Percentiles rank a stretch among this genome's conserved stretches.
phyloP scores from a whole-genome alignment of 2,329 filamentous ascomycete species.

The Hypoxylon sp. region DNA sequence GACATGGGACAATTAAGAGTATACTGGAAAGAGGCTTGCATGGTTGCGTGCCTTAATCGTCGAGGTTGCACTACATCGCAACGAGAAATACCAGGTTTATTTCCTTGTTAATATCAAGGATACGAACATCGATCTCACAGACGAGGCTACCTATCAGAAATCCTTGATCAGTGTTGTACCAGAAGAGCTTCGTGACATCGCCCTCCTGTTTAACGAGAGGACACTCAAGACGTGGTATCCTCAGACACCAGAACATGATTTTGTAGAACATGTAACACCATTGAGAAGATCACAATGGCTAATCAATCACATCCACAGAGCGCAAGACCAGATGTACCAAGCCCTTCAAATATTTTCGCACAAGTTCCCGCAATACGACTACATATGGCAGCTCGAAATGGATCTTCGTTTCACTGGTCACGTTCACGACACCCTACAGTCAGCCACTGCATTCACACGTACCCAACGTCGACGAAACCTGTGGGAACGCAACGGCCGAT shows the following conservation, averaged over 20 bases:
- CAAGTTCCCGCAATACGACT: slow-evolving; percentile 68
- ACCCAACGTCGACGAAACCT: slow-evolving; percentile 74
- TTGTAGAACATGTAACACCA: background rate
- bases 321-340: slow-evolving; percentile 44
- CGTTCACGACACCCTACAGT: slow-evolving; percentile 61
- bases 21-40: slow-evolving; percentile 68
- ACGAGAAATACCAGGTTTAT: slow-evolving; percentile 70
- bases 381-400: slow-evolving; percentile 75
- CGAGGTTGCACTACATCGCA: slow-evolving; percentile 68
- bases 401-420: slow-evolving; percentile 71
- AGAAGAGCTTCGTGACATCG: slow-evolving; percentile 74
- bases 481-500: slow-evolving; percentile 80
- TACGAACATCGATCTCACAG: slow-evolving; percentile 65
- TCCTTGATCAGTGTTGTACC: slow-evolving; percentile 64
- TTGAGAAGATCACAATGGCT: background rate
- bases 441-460: slow-evolving; percentile 69
- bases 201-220: slow-evolving; percentile 73
- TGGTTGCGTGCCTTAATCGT: slow-evolving; percentile 71
- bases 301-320: background rate
- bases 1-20: slow-evolving; percentile 68
- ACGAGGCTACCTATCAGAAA: slow-evolving; percentile 60
- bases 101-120: slow-evolving; percentile 71
- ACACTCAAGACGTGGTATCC: slow-evolving; percentile 75
- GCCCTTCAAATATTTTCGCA: slow-evolving; percentile 63
- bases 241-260: slow-evolving; percentile 62